Conservation (phyloP, 768 basidiomycete genomes). For the Phlebiopsis flavidoalba region DNA sequence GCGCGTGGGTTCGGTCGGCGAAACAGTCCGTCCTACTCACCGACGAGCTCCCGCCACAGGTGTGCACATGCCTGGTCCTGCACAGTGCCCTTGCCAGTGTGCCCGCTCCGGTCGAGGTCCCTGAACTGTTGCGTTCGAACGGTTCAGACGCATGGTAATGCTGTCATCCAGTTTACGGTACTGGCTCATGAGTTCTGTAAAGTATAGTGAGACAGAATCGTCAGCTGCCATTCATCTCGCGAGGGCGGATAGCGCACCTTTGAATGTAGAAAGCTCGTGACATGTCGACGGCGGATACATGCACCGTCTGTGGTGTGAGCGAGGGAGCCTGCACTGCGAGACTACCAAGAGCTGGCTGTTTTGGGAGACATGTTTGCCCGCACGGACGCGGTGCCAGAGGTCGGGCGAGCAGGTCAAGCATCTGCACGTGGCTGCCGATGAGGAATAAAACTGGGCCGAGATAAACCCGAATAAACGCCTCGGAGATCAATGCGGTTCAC, state of each 20-base stretch:
- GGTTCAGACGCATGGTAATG: slow-evolving; percentile 76
- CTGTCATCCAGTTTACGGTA: slow-evolving; percentile 78
- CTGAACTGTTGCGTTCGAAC: slow-evolving; percentile 71
- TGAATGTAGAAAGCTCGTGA: slow-evolving; percentile 71
- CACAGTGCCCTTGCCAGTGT: slow-evolving; percentile 40
- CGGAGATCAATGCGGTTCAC: background rate
- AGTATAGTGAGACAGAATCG: slow-evolving; percentile 7
- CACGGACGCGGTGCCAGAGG: slow-evolving; percentile 2
- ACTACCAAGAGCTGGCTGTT: slow-evolving; percentile 54
- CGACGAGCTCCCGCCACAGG: slow-evolving; percentile 75
- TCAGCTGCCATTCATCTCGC: background rate
- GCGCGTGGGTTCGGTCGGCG: background rate
- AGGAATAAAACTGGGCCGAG: background rate
- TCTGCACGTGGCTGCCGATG: background rate
- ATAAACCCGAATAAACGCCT: background rate
- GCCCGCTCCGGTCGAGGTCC: slow-evolving; percentile 57
- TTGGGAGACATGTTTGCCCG: slow-evolving; percentile 31
- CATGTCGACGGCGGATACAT: slow-evolving; percentile 72
- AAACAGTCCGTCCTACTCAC: slow-evolving; percentile 46
- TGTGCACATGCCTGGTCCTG: slow-evolving; percentile 74
- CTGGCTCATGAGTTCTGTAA: slow-evolving; percentile 71
- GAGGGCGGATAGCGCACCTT: slow-evolving; percentile 39
- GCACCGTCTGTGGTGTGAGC: slow-evolving; percentile 55
- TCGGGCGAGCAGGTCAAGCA: background rate
- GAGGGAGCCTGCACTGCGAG: slow-evolving; percentile 64